Conservation (phyloP, 352 stramenopile genomes). For the Phytophthora quininea region DNA sequence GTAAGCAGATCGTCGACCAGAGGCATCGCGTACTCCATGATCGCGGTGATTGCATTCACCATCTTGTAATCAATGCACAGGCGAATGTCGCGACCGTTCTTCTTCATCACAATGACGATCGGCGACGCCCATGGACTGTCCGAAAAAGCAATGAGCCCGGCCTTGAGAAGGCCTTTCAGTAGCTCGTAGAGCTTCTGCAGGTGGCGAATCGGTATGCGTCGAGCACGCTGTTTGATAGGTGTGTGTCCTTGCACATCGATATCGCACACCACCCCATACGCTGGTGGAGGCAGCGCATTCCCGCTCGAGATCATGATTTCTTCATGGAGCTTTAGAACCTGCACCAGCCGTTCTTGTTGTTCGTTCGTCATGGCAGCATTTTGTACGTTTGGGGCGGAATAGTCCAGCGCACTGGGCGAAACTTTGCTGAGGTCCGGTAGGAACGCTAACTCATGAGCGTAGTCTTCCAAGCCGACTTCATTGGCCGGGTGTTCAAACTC, state of each 20-base stretch:
- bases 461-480: not conserved
- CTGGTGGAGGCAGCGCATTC: not conserved
- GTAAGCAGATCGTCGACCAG: not conserved
- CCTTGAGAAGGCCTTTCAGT: not conserved
- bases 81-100: not conserved
- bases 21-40: not conserved
- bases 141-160: not conserved
- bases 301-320: not conserved
- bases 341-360: no score
- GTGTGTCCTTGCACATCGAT: not conserved
- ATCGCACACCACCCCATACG: not conserved
- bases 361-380: not conserved
- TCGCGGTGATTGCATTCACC: not conserved
- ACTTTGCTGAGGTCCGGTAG: not conserved
- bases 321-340: not conserved
- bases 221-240: not conserved
- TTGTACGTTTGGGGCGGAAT: not conserved
- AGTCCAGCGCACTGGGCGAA: not conserved
- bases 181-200: not conserved
- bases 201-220: not conserved
- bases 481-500: not conserved
- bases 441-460: not conserved
- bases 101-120: not conserved
- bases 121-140: not conserved
- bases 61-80: conserved; percentile 1